Evolutionary conservation across 1,284 basidiomycete genomes (phyloP), one percentile per base, ranked within the genome.

Genomic region (Leccinum laetum): DNA sequence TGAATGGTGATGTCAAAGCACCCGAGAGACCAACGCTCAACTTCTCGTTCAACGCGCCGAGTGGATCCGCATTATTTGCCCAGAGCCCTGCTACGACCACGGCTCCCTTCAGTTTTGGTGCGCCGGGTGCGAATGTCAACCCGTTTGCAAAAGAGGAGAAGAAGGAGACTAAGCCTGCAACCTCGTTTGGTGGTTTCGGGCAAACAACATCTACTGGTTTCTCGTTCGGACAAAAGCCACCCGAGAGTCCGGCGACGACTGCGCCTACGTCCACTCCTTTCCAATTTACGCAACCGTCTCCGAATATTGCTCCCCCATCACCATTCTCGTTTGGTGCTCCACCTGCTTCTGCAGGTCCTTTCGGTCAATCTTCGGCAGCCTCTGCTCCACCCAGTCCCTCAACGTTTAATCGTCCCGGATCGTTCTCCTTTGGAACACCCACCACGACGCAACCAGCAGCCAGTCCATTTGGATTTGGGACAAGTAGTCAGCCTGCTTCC

Each of bases 331-430:
- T 88, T 72, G 80, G 80, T 53, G 32, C 63, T 55, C 18, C 65
- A 37, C 73, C 78, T 16, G 66, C 80, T 26, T 67, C 79, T 14
- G 69, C 79, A 26, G 80, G 76, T 70, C 76, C 80, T n/a, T 87
- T 88, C 67, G 80, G 80, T 49, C 78, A 80, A 58, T 61, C 76
- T 18, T 69, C 78, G 26, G 71, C 77, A 14, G 37, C 65, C 16
- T 87, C 86, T 57, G 79, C 84, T 26, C 86, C 86, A 24, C 79
- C 79, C 55, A 88, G 86, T 65, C 86, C 86, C 8, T 86, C 86
- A 58, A 71, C 72, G 24, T 78, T 71, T 78, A 85, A 72, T 69
- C 79, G 70, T 8, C 68, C 77, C 11, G 55, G 61, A 29, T 55
- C 72, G 2, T 78, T 81, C 11, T 58, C 79, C 8, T 86, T 87